phyloP scores from a whole-genome alignment of 2,329 filamentous ascomycete genomes.

The Penicillium sumatraense region DNA sequence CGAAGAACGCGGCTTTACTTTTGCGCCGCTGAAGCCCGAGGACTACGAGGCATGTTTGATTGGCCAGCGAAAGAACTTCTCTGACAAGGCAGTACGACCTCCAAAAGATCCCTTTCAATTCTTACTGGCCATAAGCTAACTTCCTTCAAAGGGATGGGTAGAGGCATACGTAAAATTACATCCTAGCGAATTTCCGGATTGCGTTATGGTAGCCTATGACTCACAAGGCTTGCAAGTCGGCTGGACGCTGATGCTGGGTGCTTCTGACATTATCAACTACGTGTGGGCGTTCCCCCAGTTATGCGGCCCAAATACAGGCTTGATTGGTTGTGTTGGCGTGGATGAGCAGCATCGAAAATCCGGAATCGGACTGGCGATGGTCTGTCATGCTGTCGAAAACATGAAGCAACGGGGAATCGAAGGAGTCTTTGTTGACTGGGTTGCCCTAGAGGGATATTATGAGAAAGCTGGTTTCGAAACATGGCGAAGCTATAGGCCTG shows the following conservation, averaged over 20 bases:
- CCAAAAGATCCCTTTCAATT: too few species aligned
- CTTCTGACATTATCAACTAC: slow-evolving; percentile 32
- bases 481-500: slow-evolving; percentile 46
- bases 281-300: slow-evolving; percentile 49
- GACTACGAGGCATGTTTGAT: slow-evolving; percentile 44
- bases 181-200: slow-evolving; percentile 40
- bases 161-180: slow-evolving; percentile 44
- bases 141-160: slow-evolving; percentile 44
- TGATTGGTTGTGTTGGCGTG: slow-evolving; percentile 53
- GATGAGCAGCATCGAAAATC: slow-evolving; percentile 42
- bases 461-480: slow-evolving; percentile 48
- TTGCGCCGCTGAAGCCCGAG: slow-evolving; percentile 40
- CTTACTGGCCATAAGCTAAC: too few species aligned
- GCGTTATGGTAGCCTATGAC: slow-evolving; percentile 50
- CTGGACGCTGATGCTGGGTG: slow-evolving; percentile 52
- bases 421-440: slow-evolving; percentile 52
- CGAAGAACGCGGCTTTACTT: slow-evolving; percentile 40
- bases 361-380: slow-evolving; percentile 48
- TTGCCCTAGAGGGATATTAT: slow-evolving; percentile 50
- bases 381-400: slow-evolving; percentile 50
- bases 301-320: slow-evolving; percentile 45
- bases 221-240: slow-evolving; percentile 44
- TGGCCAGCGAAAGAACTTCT: slow-evolving; percentile 46
- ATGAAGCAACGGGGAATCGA: slow-evolving; percentile 48
- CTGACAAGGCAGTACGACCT: slow-evolving; percentile 37